A percentile compares a stretch with the other conserved stretches of the same genome.
Conservation (phyloP, 1,284 basidiomycete genomes). For the Ustilago curta region DNA sequence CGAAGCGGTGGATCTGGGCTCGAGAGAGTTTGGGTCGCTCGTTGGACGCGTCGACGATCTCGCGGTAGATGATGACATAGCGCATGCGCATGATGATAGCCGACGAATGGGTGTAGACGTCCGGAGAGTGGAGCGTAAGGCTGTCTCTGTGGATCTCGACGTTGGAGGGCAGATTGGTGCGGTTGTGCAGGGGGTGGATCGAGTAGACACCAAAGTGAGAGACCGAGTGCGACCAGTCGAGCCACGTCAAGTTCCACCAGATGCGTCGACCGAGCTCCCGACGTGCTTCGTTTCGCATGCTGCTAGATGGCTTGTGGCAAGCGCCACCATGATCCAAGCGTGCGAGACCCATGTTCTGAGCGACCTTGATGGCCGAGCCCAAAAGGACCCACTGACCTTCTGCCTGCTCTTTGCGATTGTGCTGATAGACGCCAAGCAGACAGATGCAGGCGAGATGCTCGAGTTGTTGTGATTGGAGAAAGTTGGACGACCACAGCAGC, state of each 20-base stretch:
- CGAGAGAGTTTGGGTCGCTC: conserved; percentile 27
- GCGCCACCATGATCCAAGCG: conserved; percentile 38
- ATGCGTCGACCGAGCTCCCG: conserved; percentile 62
- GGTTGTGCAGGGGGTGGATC: conserved; percentile 61
- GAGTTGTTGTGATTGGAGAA: conserved; percentile 59
- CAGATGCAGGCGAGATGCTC: conserved; percentile 64
- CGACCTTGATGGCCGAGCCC: conserved; percentile 62
- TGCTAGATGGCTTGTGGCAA: conserved; percentile 14
- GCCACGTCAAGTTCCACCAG: conserved; percentile 65
- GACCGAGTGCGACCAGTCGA: conserved; percentile 62
- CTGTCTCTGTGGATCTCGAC: conserved; percentile 58
- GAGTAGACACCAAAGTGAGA: conserved; percentile 62
- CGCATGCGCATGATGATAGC: conserved; percentile 44
- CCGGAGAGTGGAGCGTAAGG: conserved; percentile 36
- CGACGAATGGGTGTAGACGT: conserved; percentile 54
- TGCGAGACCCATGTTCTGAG: conserved; percentile 45
- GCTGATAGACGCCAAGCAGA: conserved; percentile 64
- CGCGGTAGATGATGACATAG: conserved; percentile 50
- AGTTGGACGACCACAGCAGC: conserved; percentile 62
- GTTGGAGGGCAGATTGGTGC: conserved; percentile 58
- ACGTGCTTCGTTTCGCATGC: conserved; percentile 49
- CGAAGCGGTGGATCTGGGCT: conserved; percentile 43
- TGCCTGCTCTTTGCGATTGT: conserved; percentile 62
- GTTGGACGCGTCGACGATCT: conserved; percentile 47
- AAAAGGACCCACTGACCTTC: conserved; percentile 63